Evolutionary conservation across 805 yeast genomes (phyloP).

Genomic region (Cyberlindnera galapagoensis): DNA sequence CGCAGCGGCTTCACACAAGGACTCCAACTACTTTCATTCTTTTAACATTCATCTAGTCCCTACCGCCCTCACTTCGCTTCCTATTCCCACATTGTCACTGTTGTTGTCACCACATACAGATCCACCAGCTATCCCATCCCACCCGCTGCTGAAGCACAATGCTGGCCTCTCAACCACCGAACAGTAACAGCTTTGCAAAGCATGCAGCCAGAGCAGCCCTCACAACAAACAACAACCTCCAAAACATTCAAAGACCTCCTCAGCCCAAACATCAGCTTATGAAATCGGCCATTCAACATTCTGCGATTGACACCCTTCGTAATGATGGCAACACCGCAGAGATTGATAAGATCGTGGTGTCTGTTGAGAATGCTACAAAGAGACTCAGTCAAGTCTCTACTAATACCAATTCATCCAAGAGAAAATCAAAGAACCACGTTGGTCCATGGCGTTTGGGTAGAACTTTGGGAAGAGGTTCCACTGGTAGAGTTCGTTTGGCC

Average conservation of each 20-base stretch:
- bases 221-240: conserved; percentile 15
- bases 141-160: conserved; percentile 1
- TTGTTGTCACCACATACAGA: no score
- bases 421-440: conserved; percentile 32
- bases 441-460: conserved; percentile 98
- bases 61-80: neutral
- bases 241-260: conserved; percentile 32
- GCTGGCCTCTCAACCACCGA: conserved; percentile 3
- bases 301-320: no score
- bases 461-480: conserved; percentile 93
- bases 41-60: neutral
- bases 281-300: neutral
- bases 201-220: conserved; percentile 22
- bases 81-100: neutral
- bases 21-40: conserved; percentile 5
- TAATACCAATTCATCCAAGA: conserved; percentile 24
- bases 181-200: conserved; percentile 17
- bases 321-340: conserved; percentile 13
- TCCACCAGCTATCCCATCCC: conserved; percentile 1
- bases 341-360: conserved; percentile 24
- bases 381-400: conserved; percentile 24
- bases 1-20: no score
- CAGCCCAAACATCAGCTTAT: neutral
- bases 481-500: conserved; percentile 92
- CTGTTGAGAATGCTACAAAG: conserved; percentile 26